Evolutionary conservation across 148 eudicot species (phyloP).

Genomic region (Chenopodium album): DNA sequence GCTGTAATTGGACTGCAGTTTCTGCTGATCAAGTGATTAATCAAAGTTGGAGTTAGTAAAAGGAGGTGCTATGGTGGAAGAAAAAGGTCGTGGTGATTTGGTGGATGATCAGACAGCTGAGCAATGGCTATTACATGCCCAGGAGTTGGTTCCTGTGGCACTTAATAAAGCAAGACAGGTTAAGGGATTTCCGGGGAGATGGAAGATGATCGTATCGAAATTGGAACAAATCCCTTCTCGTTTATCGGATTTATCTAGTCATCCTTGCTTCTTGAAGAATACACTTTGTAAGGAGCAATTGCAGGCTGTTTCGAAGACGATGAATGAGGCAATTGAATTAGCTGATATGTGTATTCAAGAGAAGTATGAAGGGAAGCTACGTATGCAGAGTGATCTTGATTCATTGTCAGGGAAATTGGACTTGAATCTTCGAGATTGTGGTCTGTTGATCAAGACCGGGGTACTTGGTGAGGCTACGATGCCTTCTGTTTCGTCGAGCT

Average conservation of each 20-base stretch:
- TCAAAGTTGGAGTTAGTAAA: background rate
- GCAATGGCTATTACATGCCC: slow-evolving; percentile 65
- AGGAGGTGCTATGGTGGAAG: slow-evolving; percentile 62
- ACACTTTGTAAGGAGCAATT: slow-evolving; percentile 82
- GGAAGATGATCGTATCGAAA: slow-evolving; percentile 80
- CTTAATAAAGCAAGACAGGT: slow-evolving; percentile 61
- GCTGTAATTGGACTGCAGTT: slow-evolving; percentile 24
- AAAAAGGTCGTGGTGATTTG: slow-evolving; percentile 27
- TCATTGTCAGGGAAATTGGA: slow-evolving; percentile 65
- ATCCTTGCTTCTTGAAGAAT: slow-evolving; percentile 88
- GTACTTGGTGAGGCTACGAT: slow-evolving; percentile 70
- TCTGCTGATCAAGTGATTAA: slow-evolving; percentile 4
- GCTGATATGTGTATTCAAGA: slow-evolving; percentile 63
- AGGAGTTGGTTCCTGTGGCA: slow-evolving; percentile 63
- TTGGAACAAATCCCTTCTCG: slow-evolving; percentile 71
- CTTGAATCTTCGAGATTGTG: slow-evolving; percentile 76
- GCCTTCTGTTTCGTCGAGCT: slow-evolving; percentile 36
- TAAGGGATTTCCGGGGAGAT: slow-evolving; percentile 70
- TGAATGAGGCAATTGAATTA: slow-evolving; percentile 56
- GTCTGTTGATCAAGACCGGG: slow-evolving; percentile 77
- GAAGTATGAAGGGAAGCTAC: slow-evolving; percentile 84
- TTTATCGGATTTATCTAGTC: slow-evolving; percentile 81
- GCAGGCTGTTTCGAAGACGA: slow-evolving; percentile 65
- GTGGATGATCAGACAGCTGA: slow-evolving; percentile 45
- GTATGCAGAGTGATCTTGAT: slow-evolving; percentile 92